Percentiles rank a stretch among this genome's conserved stretches.
These are phyloP conservation scores for Rhamnella rubrinervis DNA, from an alignment of 331 rosid genomes.

Conservation along the genomic window DNA sequence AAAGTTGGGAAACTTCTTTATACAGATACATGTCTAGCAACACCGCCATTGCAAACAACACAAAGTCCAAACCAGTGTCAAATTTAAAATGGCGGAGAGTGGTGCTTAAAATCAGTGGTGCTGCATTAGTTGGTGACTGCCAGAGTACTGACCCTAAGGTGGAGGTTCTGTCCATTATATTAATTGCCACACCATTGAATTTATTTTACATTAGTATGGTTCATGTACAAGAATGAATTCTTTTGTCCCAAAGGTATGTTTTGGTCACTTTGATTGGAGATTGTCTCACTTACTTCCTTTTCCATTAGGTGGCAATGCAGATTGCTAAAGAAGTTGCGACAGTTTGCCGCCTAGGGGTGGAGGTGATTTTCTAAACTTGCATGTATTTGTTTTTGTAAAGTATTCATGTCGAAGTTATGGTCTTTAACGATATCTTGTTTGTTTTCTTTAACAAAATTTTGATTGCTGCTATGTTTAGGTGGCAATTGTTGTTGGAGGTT, in stretches of 20 bases:
- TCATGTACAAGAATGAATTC: too few relatives aligned
- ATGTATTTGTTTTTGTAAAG: not conserved
- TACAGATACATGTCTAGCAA: conserved; percentile 57
- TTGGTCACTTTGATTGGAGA: conserved; percentile 1
- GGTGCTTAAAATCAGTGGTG: conserved; percentile 86
- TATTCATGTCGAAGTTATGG: not conserved
- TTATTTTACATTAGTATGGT: conserved; percentile 4
- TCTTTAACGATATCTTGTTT: conserved; percentile 11
- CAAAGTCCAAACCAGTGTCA: conserved; percentile 60
- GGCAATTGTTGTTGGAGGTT: conserved; percentile 91
- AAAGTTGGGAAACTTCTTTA: not conserved
- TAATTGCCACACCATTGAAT: conserved; percentile 1
- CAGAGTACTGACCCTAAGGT: conserved; percentile 86
- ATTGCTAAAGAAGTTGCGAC: conserved; percentile 80
- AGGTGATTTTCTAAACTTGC: conserved; percentile 42
- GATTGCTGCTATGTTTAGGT: conserved; percentile 50
- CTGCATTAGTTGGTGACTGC: conserved; percentile 79
- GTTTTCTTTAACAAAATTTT: conserved; percentile 20
- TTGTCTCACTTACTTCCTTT: conserved; percentile 24
- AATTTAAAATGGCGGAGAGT: conserved; percentile 87
- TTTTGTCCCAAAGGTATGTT: not conserved
- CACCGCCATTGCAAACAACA: conserved; percentile 49
- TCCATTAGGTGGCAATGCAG: conserved; percentile 63
- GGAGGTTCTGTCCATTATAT: not conserved
- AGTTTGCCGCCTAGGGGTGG: conserved; percentile 82